Base-by-base conservation (phyloP, 345 rosid genomes). In the Conringia planisiliqua region DNA sequence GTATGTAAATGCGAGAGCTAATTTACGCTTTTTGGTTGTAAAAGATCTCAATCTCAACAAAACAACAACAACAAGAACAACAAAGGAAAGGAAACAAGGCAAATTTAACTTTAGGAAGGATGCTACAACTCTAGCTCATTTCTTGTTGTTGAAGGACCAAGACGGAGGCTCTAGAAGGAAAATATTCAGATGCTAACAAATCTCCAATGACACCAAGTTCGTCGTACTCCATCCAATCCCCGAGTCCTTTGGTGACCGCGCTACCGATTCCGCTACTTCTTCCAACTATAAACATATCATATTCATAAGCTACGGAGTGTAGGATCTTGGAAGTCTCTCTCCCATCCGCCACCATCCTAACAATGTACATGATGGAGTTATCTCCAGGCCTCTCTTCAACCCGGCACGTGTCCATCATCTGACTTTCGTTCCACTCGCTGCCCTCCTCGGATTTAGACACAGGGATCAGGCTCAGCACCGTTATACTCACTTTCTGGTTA, bases 201-300 rank as follows among this genome's bases (percentile, higher is more conserved):
- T 90, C 97, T 30, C 94, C 89, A 0, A 90, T 46, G 39, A 82
- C 1, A 13, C 94, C 97, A 39, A 90, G 81, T 70, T 90, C 94
- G 0, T 89, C 86, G 11, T 78, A 76, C 42, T 90, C 94, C 10
- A 71, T 82, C 94, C 92, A 90, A 33, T 85, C 71, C 1, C 83
- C 74, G 11, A 90, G 82, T 3, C 93, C 93, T 0, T 24, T 52
- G 0, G 86, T 84, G 61, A 81, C 83, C 1, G 48, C 65, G 0
- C 80, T 79, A 1, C 61, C 73, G 3, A 75, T 10, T 3, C 83
- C 85, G 0, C 73, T 29, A 4, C 83, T 72, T 76, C 88, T 81
- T n/a, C 96, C 96, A 0, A 83, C 83, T 1, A 90, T 3, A 20
- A 86, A 75, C 12, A 88, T 44, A 40, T 88, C 80, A 20, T 70